Evolutionary conservation across 2,329 filamentous ascomycete species (phyloP), one percentile per base, ranked within the genome.

Genomic region (Aureobasidium pullulans): DNA sequence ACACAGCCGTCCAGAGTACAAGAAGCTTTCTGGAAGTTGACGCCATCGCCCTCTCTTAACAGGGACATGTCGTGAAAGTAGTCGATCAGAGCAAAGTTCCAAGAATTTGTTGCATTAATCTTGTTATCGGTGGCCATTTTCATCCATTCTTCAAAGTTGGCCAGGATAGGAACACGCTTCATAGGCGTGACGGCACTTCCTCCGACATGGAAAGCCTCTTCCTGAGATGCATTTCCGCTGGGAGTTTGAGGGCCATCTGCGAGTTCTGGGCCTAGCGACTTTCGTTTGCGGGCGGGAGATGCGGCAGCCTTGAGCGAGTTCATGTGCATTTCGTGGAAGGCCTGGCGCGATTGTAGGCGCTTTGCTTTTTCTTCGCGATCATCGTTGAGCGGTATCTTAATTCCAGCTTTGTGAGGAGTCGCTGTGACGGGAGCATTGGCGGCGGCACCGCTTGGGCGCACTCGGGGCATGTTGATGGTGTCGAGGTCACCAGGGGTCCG

Each of bases 121-220:
- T 80, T 81, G 68, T 99, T 99, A 77, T 99, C 94, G 15, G 94
- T 97, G 2, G 94, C 94, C 91, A 99, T 96, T 81, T 97, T 99
- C 91, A 99, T 97, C 94, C 93, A 97, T 72, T 99, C 94, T 73
- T 99, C 94, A 68, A 97, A 99, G 75, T 99, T 99, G 69, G 94
- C 94, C 58, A 99, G 79, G 67, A 99, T 88, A 1, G 94, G 94
- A 31, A 96, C 90, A 62, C 92, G 88, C 81, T 96, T 96, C 87
- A 96, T 93, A 57, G 93, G 94, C 61, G 94, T 96, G 57, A 96
- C 88, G 39, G 88, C 89, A 63, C 80, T 84, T 34, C 89, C 88
- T 61, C 84, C 84, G 47, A 89, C 87, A 61, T 72, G 69, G 39
- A 73, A 75, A 67, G 85, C 81, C 63, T 85, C 77, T 61, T 84